A percentile compares a stretch with the other conserved stretches of the same genome.
These are phyloP conservation scores for Hypsizygus marmoreus DNA, from an alignment of 768 basidiomycete genomes.

Conservation along the genomic window DNA sequence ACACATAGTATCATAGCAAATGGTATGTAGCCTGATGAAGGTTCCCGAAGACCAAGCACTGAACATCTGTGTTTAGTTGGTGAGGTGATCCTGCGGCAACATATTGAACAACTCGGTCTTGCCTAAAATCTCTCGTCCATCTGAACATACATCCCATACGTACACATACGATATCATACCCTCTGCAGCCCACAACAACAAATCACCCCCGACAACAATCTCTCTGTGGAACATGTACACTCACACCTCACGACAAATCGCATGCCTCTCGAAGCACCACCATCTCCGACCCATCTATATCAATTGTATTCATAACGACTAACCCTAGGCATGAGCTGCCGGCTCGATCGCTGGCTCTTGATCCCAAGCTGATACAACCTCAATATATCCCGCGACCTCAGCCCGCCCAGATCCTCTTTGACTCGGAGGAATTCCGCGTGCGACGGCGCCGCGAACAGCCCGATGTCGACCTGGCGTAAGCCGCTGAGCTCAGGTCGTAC, in stretches of 20 bases:
- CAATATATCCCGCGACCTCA: slow-evolving; percentile 29
- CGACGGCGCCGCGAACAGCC: slow-evolving; percentile 38
- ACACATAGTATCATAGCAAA: slow-evolving; percentile 67
- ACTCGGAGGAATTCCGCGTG: slow-evolving; percentile 35
- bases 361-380: slow-evolving; percentile 42
- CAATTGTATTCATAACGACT: slow-evolving; percentile 30
- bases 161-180: no score
- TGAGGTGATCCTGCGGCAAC: slow-evolving; percentile 67
- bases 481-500: slow-evolving; percentile 27
- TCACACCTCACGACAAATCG: not conserved
- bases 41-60: not conserved
- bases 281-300: not conserved
- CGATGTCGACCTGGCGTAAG: slow-evolving; percentile 39
- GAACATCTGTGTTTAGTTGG: slow-evolving; percentile 43
- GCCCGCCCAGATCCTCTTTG: slow-evolving; percentile 29
- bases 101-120: slow-evolving; percentile 57
- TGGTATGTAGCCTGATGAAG: slow-evolving; percentile 38
- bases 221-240: no score
- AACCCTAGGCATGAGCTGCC: slow-evolving; percentile 38
- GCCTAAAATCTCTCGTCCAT: slow-evolving; percentile 23
- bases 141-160: slow-evolving; percentile 1
- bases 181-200: no score
- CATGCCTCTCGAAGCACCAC: not conserved
- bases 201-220: no score
- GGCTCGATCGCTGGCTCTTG: slow-evolving; percentile 39